Evolutionary conservation across 2,329 filamentous ascomycete species (phyloP).

Genomic region (Colletotrichum zoysiae): DNA sequence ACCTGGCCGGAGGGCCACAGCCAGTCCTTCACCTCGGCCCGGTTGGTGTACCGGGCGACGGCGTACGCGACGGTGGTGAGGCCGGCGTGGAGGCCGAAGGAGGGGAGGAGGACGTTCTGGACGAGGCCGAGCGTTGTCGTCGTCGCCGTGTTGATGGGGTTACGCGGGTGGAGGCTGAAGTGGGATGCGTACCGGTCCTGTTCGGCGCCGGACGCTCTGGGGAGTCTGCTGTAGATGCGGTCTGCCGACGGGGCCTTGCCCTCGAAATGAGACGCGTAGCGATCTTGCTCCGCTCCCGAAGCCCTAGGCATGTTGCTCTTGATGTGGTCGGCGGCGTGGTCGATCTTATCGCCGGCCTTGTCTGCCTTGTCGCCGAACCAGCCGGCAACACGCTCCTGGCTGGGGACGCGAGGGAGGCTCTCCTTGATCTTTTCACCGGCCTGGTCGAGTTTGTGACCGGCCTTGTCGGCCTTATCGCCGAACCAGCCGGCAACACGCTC

Average conservation of each 20-base stretch:
- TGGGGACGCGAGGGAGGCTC: slow-evolving; percentile 9
- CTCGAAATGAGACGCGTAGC: slow-evolving; percentile 34
- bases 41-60: slow-evolving; percentile 63
- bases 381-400: slow-evolving; percentile 11
- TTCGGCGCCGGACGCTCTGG: slow-evolving; percentile 36
- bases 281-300: slow-evolving; percentile 40
- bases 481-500: slow-evolving; percentile 23
- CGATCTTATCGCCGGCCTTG: slow-evolving; percentile 36
- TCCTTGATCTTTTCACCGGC: slow-evolving; percentile 25
- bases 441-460: slow-evolving; percentile 1
- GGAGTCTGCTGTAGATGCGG: slow-evolving; percentile 26
- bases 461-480: slow-evolving; percentile 22
- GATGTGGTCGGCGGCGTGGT: slow-evolving; percentile 43
- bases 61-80: slow-evolving; percentile 65
- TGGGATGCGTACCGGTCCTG: slow-evolving; percentile 45
- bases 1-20: slow-evolving; percentile 68
- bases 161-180: slow-evolving; percentile 40
- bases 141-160: slow-evolving; percentile 40
- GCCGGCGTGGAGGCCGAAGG: slow-evolving; percentile 64
- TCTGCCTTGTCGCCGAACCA: slow-evolving; percentile 26
- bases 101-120: slow-evolving; percentile 65
- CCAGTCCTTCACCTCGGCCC: slow-evolving; percentile 72
- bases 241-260: slow-evolving; percentile 27
- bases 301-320: slow-evolving; percentile 21
- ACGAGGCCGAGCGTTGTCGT: slow-evolving; percentile 60